Base-by-base conservation (phyloP, 148 eudicot genomes). In the Cornus suecica region DNA sequence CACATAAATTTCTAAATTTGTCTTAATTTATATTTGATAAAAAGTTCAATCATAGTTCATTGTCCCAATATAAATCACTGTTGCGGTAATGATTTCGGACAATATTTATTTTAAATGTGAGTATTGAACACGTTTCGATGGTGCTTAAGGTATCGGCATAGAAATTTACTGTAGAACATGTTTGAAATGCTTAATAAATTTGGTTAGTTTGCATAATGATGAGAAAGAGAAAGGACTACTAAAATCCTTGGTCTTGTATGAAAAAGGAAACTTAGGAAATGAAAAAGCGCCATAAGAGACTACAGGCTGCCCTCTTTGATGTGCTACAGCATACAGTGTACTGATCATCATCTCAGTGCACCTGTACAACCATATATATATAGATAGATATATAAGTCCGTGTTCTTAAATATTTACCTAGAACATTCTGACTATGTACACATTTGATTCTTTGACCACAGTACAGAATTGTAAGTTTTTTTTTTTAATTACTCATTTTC, bases 171-270 rank as follows among this genome's bases (percentile, higher is more conserved):
- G 72, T 45, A 42, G 58, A 56, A 69, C 56, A 42, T 22, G 31
- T 24, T 42, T 42, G 58, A 51, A 5, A 42, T 16, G 30, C 16
- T 15, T 25, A 1, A 26, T 25, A 69, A 25, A 25, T 25, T 69
- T 8, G 58, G 72, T 69, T 14, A 25, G 72, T 42, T 28, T 42
- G 60, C 16, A 69, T 42, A 31, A 18, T 24, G 45, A 2, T 69
- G 72, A n/a, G 32, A 69, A 42, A 69, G 56, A 14, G 45, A 45
- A 41, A 15, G 58, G 56, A 52, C 16, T 69, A 24, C 58, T 25
- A 69, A 69, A 27, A 41, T 41, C 72, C 72, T 24, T 41, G 13
- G 72, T 45, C 58, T 69, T 22, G 72, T 13, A 41, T 41, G 32
- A 28, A 42, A 69, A 69, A 24, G 72, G 60, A 69, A 69, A 25